A percentile compares a stretch with the other conserved stretches of the same genome.
Conservation (phyloP, 768 basidiomycete genomes). For the Clitopilus passeckerianus region DNA sequence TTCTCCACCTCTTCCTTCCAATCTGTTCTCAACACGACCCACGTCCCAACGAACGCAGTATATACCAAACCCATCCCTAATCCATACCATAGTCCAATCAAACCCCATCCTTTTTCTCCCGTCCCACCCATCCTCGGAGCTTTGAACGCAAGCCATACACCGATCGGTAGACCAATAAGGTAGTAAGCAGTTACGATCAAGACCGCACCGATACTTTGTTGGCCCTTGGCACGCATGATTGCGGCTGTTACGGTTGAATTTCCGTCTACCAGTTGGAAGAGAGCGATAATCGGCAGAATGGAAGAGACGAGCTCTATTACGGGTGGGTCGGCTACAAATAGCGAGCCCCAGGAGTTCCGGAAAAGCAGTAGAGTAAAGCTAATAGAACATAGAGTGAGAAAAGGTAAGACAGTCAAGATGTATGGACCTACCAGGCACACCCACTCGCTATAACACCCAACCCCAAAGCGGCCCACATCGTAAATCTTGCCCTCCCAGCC, state of each 20-base stretch:
- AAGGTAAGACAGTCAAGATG: no score
- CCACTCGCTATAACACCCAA: conserved; percentile 49
- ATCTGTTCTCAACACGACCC: conserved; percentile 51
- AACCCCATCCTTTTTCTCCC: conserved; percentile 28
- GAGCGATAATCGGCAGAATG: conserved; percentile 68
- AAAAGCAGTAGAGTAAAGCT: conserved; percentile 35
- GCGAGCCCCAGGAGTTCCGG: conserved; percentile 59
- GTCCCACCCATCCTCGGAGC: conserved; percentile 1
- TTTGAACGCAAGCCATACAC: conserved; percentile 69
- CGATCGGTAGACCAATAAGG: conserved; percentile 67
- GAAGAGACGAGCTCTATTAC: conserved; percentile 55
- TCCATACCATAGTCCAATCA: conserved; percentile 83
- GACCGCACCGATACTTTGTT: conserved; percentile 71
- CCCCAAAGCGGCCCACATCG: conserved; percentile 54
- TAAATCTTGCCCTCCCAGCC: conserved; percentile 60
- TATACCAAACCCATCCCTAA: conserved; percentile 61
- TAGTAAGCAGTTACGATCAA: conserved; percentile 39
- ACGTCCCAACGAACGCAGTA: conserved; percentile 44
- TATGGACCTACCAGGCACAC: not conserved
- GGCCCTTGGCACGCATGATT: conserved; percentile 80
- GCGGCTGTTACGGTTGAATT: conserved; percentile 61
- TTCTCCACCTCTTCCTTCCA: conserved; percentile 65
- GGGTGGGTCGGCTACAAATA: conserved; percentile 70
- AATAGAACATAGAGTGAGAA: no score
- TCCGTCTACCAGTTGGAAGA: conserved; percentile 85